These are phyloP conservation scores for Musa balbisiana DNA, from an alignment of 202 grass and related monocot species.

Conservation along the genomic window DNA sequence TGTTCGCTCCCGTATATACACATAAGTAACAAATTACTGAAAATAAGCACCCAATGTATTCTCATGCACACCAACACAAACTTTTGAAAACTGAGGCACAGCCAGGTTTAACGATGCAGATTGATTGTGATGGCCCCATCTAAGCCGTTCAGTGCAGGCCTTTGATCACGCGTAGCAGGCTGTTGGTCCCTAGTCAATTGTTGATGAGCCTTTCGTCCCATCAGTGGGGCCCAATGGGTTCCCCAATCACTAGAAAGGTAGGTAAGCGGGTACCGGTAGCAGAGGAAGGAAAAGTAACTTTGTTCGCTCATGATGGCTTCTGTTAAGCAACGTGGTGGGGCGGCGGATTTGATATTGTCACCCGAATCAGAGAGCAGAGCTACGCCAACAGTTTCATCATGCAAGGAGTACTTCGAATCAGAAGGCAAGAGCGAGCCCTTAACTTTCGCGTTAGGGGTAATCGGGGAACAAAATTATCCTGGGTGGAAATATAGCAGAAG, in stretches of 20 bases:
- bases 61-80: too few species aligned
- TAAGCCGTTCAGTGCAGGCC: background rate
- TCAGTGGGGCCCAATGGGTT: background rate
- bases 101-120: too few species aligned
- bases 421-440: too few species aligned
- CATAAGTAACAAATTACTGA: too few species aligned
- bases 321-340: constrained; percentile 1
- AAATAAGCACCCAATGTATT: too few species aligned
- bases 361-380: background rate
- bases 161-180: background rate
- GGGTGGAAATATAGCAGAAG: background rate
- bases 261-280: background rate
- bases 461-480: background rate
- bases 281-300: background rate
- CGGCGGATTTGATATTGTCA: background rate
- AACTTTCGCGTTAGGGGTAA: background rate
- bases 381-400: too few species aligned
- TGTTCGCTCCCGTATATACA: too few species aligned
- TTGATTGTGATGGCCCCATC: background rate
- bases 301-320: background rate
- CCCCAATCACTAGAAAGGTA: background rate
- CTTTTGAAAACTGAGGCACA: too few species aligned
- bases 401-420: too few species aligned
- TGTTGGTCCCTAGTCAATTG: background rate
- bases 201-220: background rate